Evolutionary conservation across 2,329 filamentous ascomycete species (phyloP), one percentile per base, ranked within the genome.

Genomic region (Amesomyces nigricolor): DNA sequence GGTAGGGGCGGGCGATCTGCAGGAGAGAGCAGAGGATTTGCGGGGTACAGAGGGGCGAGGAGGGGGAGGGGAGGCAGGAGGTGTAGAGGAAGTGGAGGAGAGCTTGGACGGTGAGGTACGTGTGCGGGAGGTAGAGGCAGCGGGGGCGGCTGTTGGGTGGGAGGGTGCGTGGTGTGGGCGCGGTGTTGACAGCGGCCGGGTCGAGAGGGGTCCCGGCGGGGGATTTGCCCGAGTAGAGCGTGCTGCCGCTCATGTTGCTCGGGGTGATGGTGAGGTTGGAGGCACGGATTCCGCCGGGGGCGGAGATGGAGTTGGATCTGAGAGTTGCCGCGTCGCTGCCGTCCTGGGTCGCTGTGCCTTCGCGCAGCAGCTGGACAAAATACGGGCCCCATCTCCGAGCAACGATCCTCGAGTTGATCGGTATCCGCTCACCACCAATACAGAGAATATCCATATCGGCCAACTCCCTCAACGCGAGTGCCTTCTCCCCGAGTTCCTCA

Each of bases 391-490:
- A 99, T 67, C 94, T 80, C 29, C 90, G 82, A 9, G 88, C 87
- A 14, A 97, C 79, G 14, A 99, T 82, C 55, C 91, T 84, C 6
- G 94, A 97, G 70, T 95, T 99, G 62, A 96, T 88, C 0, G 94
- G 90, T 62, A 97, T 90, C 16, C 91, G 83, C 68, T 96, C 92
- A 19, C 92, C 92, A 17, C 88, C 88, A 42, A 96, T 86, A 51
- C 92, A 94, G 29, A 97, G 78, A 56, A 99, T 89, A 66, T 97
- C 94, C 94, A 99, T 99, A 65, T 99, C 94, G 2, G 90, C 82
- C 54, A 99, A 76, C 70, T 97, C 94, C n/a, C 85, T 83, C 68
- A 95, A 76, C 1, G 79, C 79, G 59, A 96, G 75, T 0, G 89
- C 88, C 69, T 89, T 83, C 61, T 89, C 86, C 5, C 94, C 94